A percentile compares a stretch with the other conserved stretches of the same genome.
Evolutionary conservation across 805 yeast species (phyloP).

Genomic region (Myxozyma mucilagina): DNA sequence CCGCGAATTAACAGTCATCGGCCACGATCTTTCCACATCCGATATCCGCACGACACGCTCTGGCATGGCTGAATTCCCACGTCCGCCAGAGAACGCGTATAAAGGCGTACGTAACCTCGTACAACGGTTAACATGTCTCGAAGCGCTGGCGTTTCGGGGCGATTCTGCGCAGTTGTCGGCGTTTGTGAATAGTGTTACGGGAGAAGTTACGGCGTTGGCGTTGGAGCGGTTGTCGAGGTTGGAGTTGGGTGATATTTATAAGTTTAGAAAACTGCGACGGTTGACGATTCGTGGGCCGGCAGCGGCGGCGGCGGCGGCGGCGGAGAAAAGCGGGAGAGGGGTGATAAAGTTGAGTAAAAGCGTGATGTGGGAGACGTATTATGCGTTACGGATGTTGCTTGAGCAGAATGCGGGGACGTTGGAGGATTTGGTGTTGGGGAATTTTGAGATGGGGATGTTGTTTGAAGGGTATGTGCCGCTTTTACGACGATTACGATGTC

Average conservation of each 20-base stretch:
- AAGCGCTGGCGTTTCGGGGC: constrained; percentile 23
- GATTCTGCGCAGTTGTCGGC: constrained; percentile 30
- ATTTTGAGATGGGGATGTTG: constrained; percentile 24
- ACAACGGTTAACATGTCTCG: constrained; percentile 14
- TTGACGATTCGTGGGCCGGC: constrained; percentile 22
- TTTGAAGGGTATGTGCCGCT: constrained; percentile 26
- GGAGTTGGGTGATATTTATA: constrained; percentile 28
- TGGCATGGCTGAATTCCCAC: constrained; percentile 24
- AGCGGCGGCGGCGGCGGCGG: too few relatives aligned
- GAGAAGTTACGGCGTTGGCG: constrained; percentile 14
- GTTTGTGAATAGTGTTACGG: constrained; percentile 16
- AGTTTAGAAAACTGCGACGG: constrained; percentile 17
- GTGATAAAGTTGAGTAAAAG: constrained; percentile 17
- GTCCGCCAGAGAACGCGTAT: constrained; percentile 21
- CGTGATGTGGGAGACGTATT: constrained; percentile 27
- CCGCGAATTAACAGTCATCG: constrained; percentile 16
- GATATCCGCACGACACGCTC: constrained; percentile 18
- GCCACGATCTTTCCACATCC: constrained; percentile 17
- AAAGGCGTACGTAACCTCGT: constrained; percentile 27
- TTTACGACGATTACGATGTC: constrained; percentile 13
- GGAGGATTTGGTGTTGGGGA: constrained; percentile 26
- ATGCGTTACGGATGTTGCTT: constrained; percentile 28
- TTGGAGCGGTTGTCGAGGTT: constrained; percentile 19
- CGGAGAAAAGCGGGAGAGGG: neutral
- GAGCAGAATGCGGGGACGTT: constrained; percentile 28